Evolutionary conservation across 768 basidiomycete genomes (phyloP).

Genomic region (Cystoderma amianthinum): DNA sequence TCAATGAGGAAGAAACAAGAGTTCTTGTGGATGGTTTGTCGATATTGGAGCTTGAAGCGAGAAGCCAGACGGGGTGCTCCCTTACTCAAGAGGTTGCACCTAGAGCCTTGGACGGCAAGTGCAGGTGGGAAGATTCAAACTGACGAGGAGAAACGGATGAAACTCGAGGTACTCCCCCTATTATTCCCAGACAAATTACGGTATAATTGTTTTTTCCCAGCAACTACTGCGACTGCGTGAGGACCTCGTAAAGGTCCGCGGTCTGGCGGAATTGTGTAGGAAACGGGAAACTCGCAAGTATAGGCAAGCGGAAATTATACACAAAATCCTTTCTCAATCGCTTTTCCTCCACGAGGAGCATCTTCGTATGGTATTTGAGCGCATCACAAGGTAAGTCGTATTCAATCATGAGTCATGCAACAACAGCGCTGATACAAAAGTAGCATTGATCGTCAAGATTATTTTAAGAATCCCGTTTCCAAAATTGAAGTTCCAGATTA

Average conservation of each 20-base stretch:
- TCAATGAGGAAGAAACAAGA: constrained; percentile 73
- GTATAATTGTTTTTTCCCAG: constrained; percentile 16
- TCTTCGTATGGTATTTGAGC: constrained; percentile 61
- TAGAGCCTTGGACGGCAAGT: constrained; percentile 95
- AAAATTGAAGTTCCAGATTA: constrained; percentile 83
- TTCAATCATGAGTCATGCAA: background rate
- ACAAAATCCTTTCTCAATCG: constrained; percentile 51
- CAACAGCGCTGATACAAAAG: constrained; percentile 4
- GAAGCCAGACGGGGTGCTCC: constrained; percentile 93
- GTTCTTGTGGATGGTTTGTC: constrained; percentile 72
- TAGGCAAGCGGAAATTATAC: constrained; percentile 57
- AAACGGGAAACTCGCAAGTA: constrained; percentile 83
- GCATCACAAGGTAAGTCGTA: constrained; percentile 58
- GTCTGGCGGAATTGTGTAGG: constrained; percentile 57
- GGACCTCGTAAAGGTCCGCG: constrained; percentile 71
- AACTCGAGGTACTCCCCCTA: constrained; percentile 59
- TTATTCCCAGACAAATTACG: background rate
- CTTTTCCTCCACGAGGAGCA: constrained; percentile 62
- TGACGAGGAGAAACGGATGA: constrained; percentile 77
- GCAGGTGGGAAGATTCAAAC: constrained; percentile 56
- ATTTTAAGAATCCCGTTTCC: constrained; percentile 82
- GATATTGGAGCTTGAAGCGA: constrained; percentile 97
- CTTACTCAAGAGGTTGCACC: constrained; percentile 83
- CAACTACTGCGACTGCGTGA: constrained; percentile 56
- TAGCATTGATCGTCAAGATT: constrained; percentile 67